These are phyloP conservation scores for Fusarium dlaminii DNA, from an alignment of 2,329 filamentous ascomycete genomes.

Conservation along the genomic window DNA sequence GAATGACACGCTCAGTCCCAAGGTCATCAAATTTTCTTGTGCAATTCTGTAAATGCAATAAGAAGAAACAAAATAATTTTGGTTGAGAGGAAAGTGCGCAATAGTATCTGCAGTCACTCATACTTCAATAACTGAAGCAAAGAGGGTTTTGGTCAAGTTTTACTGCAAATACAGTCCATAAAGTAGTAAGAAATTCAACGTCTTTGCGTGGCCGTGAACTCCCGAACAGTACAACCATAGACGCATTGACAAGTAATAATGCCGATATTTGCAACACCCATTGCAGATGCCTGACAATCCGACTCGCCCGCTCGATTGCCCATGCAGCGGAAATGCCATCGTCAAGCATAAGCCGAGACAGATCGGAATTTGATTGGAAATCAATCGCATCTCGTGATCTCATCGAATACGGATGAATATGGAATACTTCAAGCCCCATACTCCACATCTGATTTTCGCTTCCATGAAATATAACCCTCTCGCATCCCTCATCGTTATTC, in stretches of 20 bases:
- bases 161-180: neutral
- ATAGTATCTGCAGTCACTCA: neutral
- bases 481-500: neutral
- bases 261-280: conserved; percentile 2
- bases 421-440: neutral
- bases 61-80: neutral
- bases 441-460: neutral
- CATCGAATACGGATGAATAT: neutral
- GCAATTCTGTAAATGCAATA: too few relatives aligned
- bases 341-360: neutral
- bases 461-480: neutral
- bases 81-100: accelerated
- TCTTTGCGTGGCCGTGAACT: neutral
- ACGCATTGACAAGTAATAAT: neutral
- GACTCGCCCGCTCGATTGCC: neutral
- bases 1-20: neutral
- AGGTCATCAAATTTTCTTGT: neutral
- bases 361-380: conserved; percentile 12
- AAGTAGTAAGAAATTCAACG: neutral
- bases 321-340: neutral
- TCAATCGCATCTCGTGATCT: conserved; percentile 10
- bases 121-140: accelerated
- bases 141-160: neutral
- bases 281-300: neutral
- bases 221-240: neutral